Base-by-base conservation (phyloP, 305 asterid species). In the Rubia balearica region DNA sequence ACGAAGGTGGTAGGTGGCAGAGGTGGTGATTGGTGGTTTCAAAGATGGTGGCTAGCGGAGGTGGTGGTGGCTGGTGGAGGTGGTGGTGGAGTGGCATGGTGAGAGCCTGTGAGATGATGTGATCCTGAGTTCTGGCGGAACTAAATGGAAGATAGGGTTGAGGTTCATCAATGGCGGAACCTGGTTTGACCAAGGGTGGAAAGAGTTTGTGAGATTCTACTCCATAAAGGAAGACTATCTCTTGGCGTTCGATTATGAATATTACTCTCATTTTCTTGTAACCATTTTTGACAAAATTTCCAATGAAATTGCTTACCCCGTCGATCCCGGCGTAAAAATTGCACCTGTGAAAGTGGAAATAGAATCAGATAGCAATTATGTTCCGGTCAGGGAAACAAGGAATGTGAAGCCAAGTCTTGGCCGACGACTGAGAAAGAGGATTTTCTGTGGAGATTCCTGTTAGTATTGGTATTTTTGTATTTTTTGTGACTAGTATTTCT, bases 131-230 rank as follows among this genome's bases (percentile, higher is more conserved):
- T 79, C 70, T 68, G 71, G 3, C 36, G 82, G 79, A 16, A 6
- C 63, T 16, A 8, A 22, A 43, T 69, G 72, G 70, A 56, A 55
- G 43, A 76, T 80, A 0, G 73, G 72, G 56, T 16, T 80, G 46
- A 46, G n/a, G 45, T 71, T 59, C 0, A 40, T 38, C 53, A 19
- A 76, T 40, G 76, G 69, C 33, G 73, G 73, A 13, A 74, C 67
- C n/a, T 68, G 76, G 81, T 36, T 82, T 0, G 65, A 68, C 8
- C 70, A 76, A n/a, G 88, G 86, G 21, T 82, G 77, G 79, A 14
- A 33, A 57, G 73, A 74, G 49, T 84, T 84, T 57, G 57, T 14
- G 16, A 78, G 69, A 14, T 71, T 36, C 60, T 74, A 63, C 55
- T 74, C 81, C 0, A 33, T 78, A 11, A 46, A 41, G 12, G 19